Conservation (phyloP, 257 asterid genomes). For the Solanum phureja region DNA sequence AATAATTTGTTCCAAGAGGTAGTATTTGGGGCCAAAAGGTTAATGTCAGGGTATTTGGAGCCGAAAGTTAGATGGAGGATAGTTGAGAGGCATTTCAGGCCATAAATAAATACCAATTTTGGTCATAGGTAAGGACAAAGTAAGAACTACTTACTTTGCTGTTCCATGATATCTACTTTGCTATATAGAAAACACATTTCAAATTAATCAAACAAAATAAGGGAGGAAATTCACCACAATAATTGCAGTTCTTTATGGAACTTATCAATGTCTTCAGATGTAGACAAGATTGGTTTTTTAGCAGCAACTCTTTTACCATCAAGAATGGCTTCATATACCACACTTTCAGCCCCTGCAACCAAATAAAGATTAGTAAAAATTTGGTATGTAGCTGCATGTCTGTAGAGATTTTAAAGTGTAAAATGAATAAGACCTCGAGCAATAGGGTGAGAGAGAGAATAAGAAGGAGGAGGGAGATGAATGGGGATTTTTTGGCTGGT, state of each 20-base stretch:
- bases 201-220: neutral
- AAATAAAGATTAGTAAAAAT: neutral
- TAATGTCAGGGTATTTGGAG: neutral
- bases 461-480: conserved; percentile 60
- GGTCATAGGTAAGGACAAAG: neutral
- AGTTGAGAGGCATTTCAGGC: neutral
- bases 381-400: neutral
- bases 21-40: neutral
- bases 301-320: conserved; percentile 68
- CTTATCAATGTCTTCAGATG: conserved; percentile 62
- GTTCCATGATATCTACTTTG: neutral
- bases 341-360: conserved; percentile 78
- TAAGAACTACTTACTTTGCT: neutral
- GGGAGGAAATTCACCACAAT: conserved; percentile 24
- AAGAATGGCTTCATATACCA: conserved; percentile 62
- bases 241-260: conserved; percentile 79
- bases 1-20: neutral
- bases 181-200: neutral
- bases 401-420: no score
- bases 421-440: conserved; percentile 52
- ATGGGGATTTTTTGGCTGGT: conserved; percentile 78
- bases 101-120: neutral
- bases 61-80: neutral
- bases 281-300: conserved; percentile 73
- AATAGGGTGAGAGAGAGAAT: conserved; percentile 59